Evolutionary conservation across 306 rosid genomes (phyloP), one percentile per base, ranked within the genome.

Genomic region (Quercus parvula): DNA sequence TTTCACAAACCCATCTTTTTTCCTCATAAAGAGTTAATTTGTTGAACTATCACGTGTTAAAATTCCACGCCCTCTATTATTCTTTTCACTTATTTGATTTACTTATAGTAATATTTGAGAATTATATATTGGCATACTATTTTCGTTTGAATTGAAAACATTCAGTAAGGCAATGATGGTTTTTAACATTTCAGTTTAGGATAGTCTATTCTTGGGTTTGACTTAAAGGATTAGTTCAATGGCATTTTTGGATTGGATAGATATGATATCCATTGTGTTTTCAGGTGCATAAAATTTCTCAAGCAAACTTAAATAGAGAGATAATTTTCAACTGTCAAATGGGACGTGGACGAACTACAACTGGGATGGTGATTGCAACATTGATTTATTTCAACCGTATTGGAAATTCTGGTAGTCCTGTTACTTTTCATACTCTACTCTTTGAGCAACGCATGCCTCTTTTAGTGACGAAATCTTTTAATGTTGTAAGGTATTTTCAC

Each of bases 301-400:
- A 86, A 86, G 92, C 89, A 75, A 90, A 88, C 77, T 85, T 91
- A 79, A 90, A 87, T 56, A 89, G 93, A 55, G 90, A 90, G 79
- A 86, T 93, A 79, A 91, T 93, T 78, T 93, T 93, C 83, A 93
- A 93, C 84, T 93, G 98, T 85, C 98, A 93, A 93, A 93, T 93
- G 98, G 98, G 98, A 70, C 98, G 98, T 67, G 98, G 98, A 61
- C 80, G 98, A 70, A 91, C 97, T 78, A 93, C 98, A 62, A 93
- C 98, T 19, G 98, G 98, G 83, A 93, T 93, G 98, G 98, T 93
- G 83, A 88, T 93, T 79, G 93, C 98, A 73, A 93, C 98, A 86
- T 83, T 93, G 89, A 81, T 90, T 68, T 91, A 93, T 87, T 87
- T 93, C 82, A 91, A 93, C 76, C 89, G 93, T 49, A 90, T 90